These are phyloP conservation scores for Balamuthia mandrillaris DNA, from an alignment of 208 protist genomes.

Conservation along the genomic window DNA sequence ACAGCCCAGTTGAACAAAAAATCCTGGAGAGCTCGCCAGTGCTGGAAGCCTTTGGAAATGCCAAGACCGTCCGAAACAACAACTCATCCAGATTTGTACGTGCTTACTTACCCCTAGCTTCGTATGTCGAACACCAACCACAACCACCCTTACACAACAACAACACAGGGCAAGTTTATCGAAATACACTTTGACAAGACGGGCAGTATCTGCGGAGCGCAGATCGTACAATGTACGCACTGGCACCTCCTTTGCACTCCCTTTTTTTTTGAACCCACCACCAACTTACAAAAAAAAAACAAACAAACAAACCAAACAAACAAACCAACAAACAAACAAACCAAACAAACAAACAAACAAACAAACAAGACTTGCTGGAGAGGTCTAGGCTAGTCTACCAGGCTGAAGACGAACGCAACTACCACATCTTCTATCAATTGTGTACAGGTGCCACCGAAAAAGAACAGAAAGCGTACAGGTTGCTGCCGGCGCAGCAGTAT, in stretches of 20 bases:
- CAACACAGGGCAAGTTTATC: constrained; percentile 63
- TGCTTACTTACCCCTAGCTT: background rate
- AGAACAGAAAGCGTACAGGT: background rate
- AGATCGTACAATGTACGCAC: constrained; percentile 56
- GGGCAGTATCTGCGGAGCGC: constrained; percentile 55
- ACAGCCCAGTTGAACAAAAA: constrained; percentile 56
- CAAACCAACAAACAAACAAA: too few species aligned
- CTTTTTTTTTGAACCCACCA: background rate
- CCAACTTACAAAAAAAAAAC: background rate
- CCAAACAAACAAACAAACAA: background rate
- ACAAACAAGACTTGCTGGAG: constrained; percentile 40
- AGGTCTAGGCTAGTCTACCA: constrained; percentile 76
- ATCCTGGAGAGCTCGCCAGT: constrained; percentile 58
- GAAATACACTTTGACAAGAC: constrained; percentile 60
- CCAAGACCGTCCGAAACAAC: constrained; percentile 69
- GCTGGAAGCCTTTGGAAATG: constrained; percentile 68
- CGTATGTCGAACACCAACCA: background rate
- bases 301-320: too few species aligned
- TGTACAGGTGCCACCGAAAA: constrained; percentile 51
- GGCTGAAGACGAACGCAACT: constrained; percentile 69
- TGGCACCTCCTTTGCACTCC: background rate
- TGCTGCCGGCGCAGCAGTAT: constrained; percentile 7
- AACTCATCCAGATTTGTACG: constrained; percentile 72
- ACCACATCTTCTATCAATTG: constrained; percentile 82
- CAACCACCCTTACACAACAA: background rate